These are phyloP conservation scores for Phyllosticta citriasiana DNA, from an alignment of 2,329 filamentous ascomycete genomes.

Conservation along the genomic window DNA sequence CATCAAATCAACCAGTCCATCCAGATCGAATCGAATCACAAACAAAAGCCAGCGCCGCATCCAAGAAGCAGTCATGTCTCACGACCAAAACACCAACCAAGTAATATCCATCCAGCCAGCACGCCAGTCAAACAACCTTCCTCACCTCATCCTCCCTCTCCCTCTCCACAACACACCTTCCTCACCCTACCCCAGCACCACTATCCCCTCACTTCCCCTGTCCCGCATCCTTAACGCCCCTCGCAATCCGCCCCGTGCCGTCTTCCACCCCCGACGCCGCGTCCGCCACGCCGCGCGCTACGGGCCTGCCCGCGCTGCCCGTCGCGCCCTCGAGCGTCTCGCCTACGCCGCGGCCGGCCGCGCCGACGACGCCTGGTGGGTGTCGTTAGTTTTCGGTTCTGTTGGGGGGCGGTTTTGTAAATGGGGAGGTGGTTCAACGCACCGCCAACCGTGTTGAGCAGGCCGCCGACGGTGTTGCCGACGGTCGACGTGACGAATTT, in stretches of 20 bases:
- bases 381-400: conserved; percentile 39
- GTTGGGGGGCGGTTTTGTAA: conserved; percentile 22
- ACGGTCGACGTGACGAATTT: conserved; percentile 47
- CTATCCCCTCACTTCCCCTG: conserved; percentile 29
- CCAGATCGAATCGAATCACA: not conserved
- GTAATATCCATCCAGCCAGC: not conserved
- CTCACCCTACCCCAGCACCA: conserved; percentile 15
- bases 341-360: conserved; percentile 34
- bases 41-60: not conserved
- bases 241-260: conserved; percentile 32
- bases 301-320: conserved; percentile 31
- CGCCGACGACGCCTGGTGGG: conserved; percentile 34
- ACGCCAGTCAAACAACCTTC: not conserved
- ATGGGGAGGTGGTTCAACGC: not conserved
- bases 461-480: conserved; percentile 38
- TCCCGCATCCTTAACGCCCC: conserved; percentile 37
- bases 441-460: conserved; percentile 10
- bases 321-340: conserved; percentile 38
- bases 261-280: conserved; percentile 37
- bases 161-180: not conserved
- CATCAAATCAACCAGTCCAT: not conserved
- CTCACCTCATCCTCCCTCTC: not conserved
- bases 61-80: too few relatives aligned
- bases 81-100: too few relatives aligned
- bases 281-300: conserved; percentile 33